phyloP scores from a whole-genome alignment of 768 basidiomycete species.

The Termitomyces sp. region DNA sequence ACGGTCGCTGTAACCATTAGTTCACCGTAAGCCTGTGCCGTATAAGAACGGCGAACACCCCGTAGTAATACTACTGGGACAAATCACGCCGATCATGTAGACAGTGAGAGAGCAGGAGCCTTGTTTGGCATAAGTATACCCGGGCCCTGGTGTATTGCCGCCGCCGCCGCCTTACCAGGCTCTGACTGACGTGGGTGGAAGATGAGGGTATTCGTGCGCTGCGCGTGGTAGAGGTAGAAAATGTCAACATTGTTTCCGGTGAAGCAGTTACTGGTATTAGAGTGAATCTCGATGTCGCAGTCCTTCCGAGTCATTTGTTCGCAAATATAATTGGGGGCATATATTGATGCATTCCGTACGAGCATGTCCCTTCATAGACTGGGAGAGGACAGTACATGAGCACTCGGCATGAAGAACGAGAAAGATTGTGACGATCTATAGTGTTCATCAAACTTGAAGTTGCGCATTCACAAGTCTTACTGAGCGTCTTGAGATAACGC shows the following conservation, averaged over 20 bases:
- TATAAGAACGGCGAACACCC: too few species aligned
- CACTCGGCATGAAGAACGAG: neutral
- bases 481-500: neutral
- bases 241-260: neutral
- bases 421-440: neutral
- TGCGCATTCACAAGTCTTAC: neutral
- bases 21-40: too few species aligned
- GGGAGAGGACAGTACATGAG: neutral
- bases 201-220: neutral
- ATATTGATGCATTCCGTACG: neutral
- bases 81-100: too few species aligned
- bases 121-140: neutral
- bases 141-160: neutral
- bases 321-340: too few species aligned
- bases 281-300: neutral
- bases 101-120: neutral
- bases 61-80: too few species aligned
- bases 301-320: neutral
- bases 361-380: neutral
- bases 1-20: too few species aligned
- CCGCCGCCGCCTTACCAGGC: neutral
- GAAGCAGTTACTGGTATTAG: neutral
- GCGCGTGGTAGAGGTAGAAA: neutral
- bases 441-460: neutral
- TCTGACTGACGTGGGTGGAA: neutral